A percentile compares a stretch with the other conserved stretches of the same genome.
Evolutionary conservation across 257 asterid genomes (phyloP).

Genomic region (Gentiana straminea): DNA sequence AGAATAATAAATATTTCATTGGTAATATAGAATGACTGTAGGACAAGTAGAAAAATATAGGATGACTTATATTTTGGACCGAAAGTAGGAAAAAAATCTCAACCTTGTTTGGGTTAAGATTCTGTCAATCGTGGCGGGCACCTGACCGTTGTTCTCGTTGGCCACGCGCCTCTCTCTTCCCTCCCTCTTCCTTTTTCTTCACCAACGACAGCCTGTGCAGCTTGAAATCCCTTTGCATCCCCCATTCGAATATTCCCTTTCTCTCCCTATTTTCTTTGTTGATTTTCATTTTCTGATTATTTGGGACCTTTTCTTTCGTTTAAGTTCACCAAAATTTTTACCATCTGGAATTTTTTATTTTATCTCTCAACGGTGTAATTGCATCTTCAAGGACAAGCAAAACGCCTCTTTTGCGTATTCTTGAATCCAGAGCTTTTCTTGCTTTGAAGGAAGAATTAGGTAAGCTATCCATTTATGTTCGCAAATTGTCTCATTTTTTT

Average conservation of each 20-base stretch:
- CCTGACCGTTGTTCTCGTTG: neutral
- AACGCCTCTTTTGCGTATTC: slow-evolving; percentile 8
- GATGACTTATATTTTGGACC: no score
- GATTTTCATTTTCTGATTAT: neutral
- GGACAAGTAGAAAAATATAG: no score
- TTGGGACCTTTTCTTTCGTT: neutral
- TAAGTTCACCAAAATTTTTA: neutral
- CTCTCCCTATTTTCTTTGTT: slow-evolving; percentile 14
- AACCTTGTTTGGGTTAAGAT: no score
- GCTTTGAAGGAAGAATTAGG: slow-evolving; percentile 13
- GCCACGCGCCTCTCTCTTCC: slow-evolving; percentile 2
- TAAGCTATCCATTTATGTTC: neutral
- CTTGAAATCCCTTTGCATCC: slow-evolving; percentile 6
- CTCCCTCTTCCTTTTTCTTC: neutral
- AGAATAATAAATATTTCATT: no score
- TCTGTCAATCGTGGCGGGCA: no score
- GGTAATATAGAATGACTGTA: no score
- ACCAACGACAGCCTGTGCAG: neutral
- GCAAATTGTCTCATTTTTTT: neutral
- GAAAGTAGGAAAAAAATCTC: no score
- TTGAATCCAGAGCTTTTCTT: neutral
- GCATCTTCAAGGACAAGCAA: neutral
- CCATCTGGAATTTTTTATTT: neutral
- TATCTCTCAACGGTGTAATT: neutral
- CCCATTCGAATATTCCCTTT: slow-evolving; percentile 13